Percentiles rank a stretch among this genome's conserved stretches.
Conservation (phyloP, 75 land plant genomes). For the Selaginella moellendorffii region DNA sequence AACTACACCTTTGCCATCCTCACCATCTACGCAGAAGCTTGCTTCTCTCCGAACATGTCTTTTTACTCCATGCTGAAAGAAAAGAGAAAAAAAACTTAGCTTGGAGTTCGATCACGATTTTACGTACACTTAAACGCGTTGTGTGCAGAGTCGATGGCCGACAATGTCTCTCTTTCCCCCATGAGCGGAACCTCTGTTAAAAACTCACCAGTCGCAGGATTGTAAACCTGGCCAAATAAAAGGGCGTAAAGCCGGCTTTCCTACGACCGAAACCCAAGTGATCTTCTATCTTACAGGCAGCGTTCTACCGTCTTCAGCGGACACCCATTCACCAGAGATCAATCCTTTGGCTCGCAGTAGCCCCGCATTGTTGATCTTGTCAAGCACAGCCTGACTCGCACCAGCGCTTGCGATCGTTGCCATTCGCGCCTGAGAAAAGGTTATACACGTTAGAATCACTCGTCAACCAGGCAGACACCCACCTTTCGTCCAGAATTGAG, state of each 20-base stretch:
- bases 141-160: slow-evolving; percentile 66
- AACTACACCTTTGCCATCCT: neutral
- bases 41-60: neutral
- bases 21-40: neutral
- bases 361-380: neutral
- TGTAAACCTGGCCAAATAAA: slow-evolving; percentile 52
- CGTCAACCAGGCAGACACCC: too few relatives aligned
- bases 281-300: neutral
- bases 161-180: slow-evolving; percentile 58
- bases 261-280: neutral
- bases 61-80: neutral
- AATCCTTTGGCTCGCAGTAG: neutral
- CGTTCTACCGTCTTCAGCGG: neutral
- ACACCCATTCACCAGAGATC: neutral
- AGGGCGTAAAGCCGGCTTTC: too few relatives aligned
- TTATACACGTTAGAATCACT: too few relatives aligned
- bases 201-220: slow-evolving; percentile 81
- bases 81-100: too few relatives aligned
- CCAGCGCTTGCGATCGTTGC: too few relatives aligned
- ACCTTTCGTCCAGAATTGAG: too few relatives aligned
- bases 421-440: neutral
- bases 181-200: slow-evolving; percentile 56
- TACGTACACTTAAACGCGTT: slow-evolving; percentile 23
- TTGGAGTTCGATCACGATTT: too few relatives aligned
- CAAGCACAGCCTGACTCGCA: neutral